Evolutionary conservation across 331 rosid species (phyloP), one percentile per base, ranked within the genome.

Genomic region (Saraca asoca): DNA sequence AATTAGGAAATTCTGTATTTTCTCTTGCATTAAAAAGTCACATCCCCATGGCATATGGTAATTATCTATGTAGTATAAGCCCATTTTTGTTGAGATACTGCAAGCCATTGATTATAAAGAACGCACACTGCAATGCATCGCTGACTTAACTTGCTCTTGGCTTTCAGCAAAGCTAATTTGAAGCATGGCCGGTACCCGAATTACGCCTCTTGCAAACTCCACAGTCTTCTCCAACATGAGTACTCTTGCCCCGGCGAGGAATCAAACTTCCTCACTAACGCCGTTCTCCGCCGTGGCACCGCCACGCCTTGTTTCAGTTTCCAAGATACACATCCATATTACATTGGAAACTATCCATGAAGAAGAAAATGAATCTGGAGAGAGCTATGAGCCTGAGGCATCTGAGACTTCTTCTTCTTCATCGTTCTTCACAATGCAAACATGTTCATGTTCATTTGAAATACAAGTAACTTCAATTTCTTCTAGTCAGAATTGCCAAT

Each of bases 261-360:
- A 45, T 7, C 20, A 75, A 55, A 38, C 78, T 33, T 38, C 77
- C 11, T 15, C 64, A 37, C 49, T 85, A 59, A 79, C 85, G 2
- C 90, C 81, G 0, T 76, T 76, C 41, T 81, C 78, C 0, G 87
- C 87, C 0, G 54, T 81, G 44, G 55, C 71, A 9, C 79, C 85
- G 0, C 53, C 44, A 58, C 65, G 16, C 59, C 17, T 51, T 39
- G 61, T 58, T 9, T 8, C 62, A 2, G 56, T 59, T 34, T 60
- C 56, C 50, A 79, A 70, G 68, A 24, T 66, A 29, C 81, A 71
- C 7, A 16, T 75, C 35, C 51, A 70, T 15, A 29, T 54, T 48
- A 65, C 75, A 5, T 42, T 79, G 64, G 79, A 79, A 41, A 79
- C 87, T 41, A 76, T 81, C 13, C 35, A 55, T 8, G 85, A 85